Evolutionary conservation across 2,329 filamentous ascomycete genomes (phyloP).

Genomic region (Alternaria burnsii): DNA sequence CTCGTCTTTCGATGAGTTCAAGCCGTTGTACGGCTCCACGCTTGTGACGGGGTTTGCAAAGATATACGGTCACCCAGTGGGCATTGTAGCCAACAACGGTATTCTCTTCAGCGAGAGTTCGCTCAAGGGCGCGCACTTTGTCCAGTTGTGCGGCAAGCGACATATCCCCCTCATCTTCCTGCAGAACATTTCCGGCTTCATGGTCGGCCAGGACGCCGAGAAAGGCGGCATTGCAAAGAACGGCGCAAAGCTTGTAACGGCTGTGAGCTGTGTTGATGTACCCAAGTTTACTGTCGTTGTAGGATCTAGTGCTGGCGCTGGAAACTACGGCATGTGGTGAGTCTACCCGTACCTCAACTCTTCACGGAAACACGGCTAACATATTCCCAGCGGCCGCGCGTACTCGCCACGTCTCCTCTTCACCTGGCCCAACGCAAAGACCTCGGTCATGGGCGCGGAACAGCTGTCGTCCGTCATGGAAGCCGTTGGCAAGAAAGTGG

Average conservation of each 20-base stretch:
- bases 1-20: slow-evolving; percentile 91
- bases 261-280: slow-evolving; percentile 91
- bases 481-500: slow-evolving; percentile 83
- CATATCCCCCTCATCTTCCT: slow-evolving; percentile 90
- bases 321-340: slow-evolving; percentile 96
- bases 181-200: slow-evolving; percentile 97
- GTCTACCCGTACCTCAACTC: slow-evolving; percentile 33
- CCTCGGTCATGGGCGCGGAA: slow-evolving; percentile 95
- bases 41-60: slow-evolving; percentile 88
- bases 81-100: slow-evolving; percentile 94
- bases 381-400: slow-evolving; percentile 72
- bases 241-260: slow-evolving; percentile 94
- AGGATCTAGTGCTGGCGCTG: slow-evolving; percentile 90
- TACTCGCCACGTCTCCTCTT: slow-evolving; percentile 92
- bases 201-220: slow-evolving; percentile 94
- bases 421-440: slow-evolving; percentile 98
- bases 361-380: slow-evolving; percentile 1
- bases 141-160: slow-evolving; percentile 91
- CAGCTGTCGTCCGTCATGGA: slow-evolving; percentile 94
- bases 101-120: slow-evolving; percentile 90
- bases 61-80: slow-evolving; percentile 89
- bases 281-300: slow-evolving; percentile 97
- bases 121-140: slow-evolving; percentile 95
- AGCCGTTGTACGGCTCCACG: slow-evolving; percentile 86
- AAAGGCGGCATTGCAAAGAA: slow-evolving; percentile 97